Conservation (phyloP, 2,329 filamentous ascomycete genomes). For the Iodosphaeria phyllophila region DNA sequence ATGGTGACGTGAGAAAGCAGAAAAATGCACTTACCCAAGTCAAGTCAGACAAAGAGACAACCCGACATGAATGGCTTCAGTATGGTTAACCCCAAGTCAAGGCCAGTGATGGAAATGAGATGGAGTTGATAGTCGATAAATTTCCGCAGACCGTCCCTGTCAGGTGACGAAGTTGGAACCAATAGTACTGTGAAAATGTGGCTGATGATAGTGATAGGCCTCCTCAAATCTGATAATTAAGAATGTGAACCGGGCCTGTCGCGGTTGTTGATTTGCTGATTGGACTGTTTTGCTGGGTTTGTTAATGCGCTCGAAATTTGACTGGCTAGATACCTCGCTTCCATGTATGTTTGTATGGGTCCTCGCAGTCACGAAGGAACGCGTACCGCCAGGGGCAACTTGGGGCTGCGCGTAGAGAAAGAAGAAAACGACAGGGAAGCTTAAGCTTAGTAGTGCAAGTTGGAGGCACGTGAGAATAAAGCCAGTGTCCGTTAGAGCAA, state of each 20-base stretch:
- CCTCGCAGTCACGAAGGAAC: conserved; percentile 2
- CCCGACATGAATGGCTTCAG: conserved; percentile 1
- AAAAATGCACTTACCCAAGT: background rate
- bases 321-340: conserved; percentile 12
- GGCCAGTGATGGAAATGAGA: conserved; percentile 4
- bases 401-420: background rate
- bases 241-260: conserved; percentile 16
- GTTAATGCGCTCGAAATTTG: conserved; percentile 13
- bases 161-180: conserved; percentile 30
- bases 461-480: background rate
- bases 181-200: conserved; percentile 24
- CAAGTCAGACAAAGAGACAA: conserved; percentile 5
- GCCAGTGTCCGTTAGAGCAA: conserved; percentile 1
- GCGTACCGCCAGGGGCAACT: conserved; percentile 3
- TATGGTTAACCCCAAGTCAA: conserved; percentile 1
- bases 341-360: too few species aligned
- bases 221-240: conserved; percentile 17
- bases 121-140: conserved; percentile 12
- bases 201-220: conserved; percentile 32
- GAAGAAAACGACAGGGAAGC: background rate
- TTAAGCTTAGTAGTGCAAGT: background rate
- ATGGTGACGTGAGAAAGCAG: background rate
- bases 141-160: conserved; percentile 25
- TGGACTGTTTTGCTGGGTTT: conserved; percentile 8
- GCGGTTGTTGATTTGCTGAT: conserved; percentile 33